phyloP scores from a whole-genome alignment of 192 early-diverging fungal genomes.

The Mortierella alpina region DNA sequence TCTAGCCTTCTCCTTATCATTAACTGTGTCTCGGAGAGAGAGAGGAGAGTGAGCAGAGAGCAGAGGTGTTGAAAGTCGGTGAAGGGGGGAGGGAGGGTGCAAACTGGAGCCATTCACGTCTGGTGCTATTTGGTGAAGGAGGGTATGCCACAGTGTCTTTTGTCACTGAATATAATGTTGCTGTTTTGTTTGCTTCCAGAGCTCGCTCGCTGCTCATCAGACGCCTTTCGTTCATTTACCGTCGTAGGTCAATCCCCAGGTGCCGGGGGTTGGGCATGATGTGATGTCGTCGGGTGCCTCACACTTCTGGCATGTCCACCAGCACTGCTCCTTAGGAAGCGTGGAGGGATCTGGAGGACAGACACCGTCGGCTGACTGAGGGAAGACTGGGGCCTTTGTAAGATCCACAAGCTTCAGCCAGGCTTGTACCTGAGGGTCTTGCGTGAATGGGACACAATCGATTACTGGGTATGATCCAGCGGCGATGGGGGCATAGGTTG shows the following conservation, averaged over 20 bases:
- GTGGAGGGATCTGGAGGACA: slow-evolving; percentile 9
- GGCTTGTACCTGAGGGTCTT: slow-evolving; percentile 45
- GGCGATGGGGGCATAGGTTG: slow-evolving; percentile 5
- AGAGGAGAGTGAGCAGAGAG: no score
- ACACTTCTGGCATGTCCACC: slow-evolving; percentile 61
- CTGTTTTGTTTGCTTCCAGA: no score
- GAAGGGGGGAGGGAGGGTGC: no score
- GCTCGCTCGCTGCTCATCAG: no score
- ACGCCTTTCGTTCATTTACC: slow-evolving; percentile 16
- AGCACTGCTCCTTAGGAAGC: slow-evolving; percentile 52
- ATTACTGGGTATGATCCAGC: slow-evolving; percentile 20
- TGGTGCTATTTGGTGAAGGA: no score
- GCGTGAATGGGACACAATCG: slow-evolving; percentile 23
- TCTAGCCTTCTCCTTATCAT: no score
- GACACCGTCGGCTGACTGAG: slow-evolving; percentile 40
- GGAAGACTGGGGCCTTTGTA: slow-evolving; percentile 44
- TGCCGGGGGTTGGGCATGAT: slow-evolving; percentile 27
- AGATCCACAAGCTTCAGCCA: slow-evolving; percentile 56
- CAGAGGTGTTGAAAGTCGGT: no score
- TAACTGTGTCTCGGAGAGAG: no score
- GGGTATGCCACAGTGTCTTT: no score
- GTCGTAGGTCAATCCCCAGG: slow-evolving; percentile 60
- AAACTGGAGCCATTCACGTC: no score
- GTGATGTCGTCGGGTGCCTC: slow-evolving; percentile 44
- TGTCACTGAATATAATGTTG: no score